These are phyloP conservation scores for Podosphaera xanthii DNA, from an alignment of 2,329 filamentous ascomycete genomes.

Conservation along the genomic window DNA sequence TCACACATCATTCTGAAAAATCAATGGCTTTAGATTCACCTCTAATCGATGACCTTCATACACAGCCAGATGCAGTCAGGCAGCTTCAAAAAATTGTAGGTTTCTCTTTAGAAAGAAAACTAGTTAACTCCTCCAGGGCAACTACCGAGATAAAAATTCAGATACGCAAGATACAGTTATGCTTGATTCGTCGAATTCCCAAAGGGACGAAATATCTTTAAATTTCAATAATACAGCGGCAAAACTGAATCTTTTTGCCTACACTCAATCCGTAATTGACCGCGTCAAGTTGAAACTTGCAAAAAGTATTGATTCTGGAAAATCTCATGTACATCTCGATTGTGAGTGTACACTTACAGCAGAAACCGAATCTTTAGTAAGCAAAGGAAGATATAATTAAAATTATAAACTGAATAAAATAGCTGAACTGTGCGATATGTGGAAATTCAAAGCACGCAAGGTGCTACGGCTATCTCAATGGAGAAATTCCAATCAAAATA, in stretches of 20 bases:
- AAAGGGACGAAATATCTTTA: background rate
- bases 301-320: background rate
- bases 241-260: background rate
- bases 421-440: conserved; percentile 10
- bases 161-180: conserved; percentile 7
- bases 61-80: conserved; percentile 2
- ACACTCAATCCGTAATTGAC: background rate
- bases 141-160: conserved; percentile 2
- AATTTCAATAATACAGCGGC: background rate
- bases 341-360: conserved; percentile 6
- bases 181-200: background rate
- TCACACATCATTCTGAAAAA: background rate
- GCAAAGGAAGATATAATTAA: background rate
- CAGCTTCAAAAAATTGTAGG: conserved; percentile 3
- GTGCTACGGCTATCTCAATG: conserved; percentile 10
- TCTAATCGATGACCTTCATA: background rate
- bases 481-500: background rate
- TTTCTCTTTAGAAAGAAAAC: background rate
- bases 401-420: background rate
- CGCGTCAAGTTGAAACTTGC: background rate
- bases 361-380: conserved; percentile 4
- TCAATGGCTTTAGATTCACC: background rate
- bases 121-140: conserved; percentile 2
- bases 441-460: conserved; percentile 5
- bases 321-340: background rate